Evolutionary conservation across 176 grass and related monocot genomes (phyloP).

Genomic region (Oryza nivara): DNA sequence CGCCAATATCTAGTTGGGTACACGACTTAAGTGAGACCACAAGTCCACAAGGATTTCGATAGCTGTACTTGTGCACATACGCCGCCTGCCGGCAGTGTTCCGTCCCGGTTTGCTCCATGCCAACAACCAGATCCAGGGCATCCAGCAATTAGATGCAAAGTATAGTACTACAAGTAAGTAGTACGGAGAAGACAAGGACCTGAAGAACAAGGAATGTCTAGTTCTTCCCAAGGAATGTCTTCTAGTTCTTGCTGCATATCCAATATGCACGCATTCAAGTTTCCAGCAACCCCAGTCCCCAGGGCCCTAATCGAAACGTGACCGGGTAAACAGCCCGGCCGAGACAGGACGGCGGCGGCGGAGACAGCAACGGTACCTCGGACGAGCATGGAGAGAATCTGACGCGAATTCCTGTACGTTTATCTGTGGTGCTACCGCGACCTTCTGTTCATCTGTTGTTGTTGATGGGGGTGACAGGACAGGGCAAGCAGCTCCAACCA

Average conservation of each 20-base stretch:
- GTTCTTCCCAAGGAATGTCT: not conserved
- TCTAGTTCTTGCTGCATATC: not conserved
- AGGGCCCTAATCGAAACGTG: not conserved
- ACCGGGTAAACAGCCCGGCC: not conserved
- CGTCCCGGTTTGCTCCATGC: not conserved
- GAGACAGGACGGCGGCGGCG: not conserved
- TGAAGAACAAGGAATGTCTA: not conserved
- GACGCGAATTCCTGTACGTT: not conserved
- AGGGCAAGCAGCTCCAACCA: not conserved
- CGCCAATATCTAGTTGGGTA: not conserved
- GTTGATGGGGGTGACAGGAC: not conserved
- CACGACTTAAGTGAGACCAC: not conserved
- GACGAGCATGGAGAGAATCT: not conserved
- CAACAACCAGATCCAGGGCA: not conserved
- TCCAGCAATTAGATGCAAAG: too few species aligned
- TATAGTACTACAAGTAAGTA: too few species aligned
- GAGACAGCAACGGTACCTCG: not conserved
- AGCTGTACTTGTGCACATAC: not conserved
- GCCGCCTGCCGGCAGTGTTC: not conserved
- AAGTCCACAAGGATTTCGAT: not conserved
- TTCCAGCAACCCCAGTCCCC: not conserved
- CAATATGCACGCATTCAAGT: not conserved
- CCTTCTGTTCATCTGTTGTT: not conserved
- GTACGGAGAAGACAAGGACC: not conserved
- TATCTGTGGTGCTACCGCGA: not conserved